Base-by-base conservation (phyloP, 805 yeast species). In the Monosporozyma aquatica region DNA sequence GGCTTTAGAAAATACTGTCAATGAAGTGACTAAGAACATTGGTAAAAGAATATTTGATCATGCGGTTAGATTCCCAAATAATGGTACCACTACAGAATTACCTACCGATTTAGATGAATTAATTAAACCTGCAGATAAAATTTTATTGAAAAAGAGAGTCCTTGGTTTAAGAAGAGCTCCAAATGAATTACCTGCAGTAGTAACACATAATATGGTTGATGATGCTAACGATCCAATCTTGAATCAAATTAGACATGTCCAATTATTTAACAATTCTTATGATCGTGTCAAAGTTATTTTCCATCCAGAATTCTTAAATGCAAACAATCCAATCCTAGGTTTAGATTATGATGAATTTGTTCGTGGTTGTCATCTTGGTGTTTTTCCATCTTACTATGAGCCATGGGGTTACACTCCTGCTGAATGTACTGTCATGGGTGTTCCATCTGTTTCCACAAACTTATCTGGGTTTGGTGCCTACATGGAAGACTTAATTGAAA, bases 371-470 rank as follows among this genome's bases (percentile, higher is more conserved):
- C 97, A 90, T 65, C 69, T 92, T 64, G 98, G 98, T 62, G 95
- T 90, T 40, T 90, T 90, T 80, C 98, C 98, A 39, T 87, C 96
- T 0, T 90, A 90, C 67, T 90, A 90, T 61, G 98, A 90, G 67
- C 98, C 98, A 4, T 90, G 98, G 98, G 98, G 98, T 30, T 90
- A 90, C 65, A 90, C 98, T 2, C 98, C 98, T 3, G 97, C 97
- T 7, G 98, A 90, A 64, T 92, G 98, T 70, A 90, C 98, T 0
- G 98, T 92, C 20, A 90, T 90, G 98, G 98, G 98, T 43, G 95
- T 92, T 46, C 98, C 98, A 14, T 86, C 96, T 6, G 85, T 90
- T 56, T 90, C 98, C 9, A 90, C 98, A 33, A 90, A 90, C 62
- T 68, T 90, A 46, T 86, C 96, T 2, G 98, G 98, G 1, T 90